Percentiles rank a stretch among this genome's conserved stretches.
Conservation (phyloP, 169 alveolate species). For the Hepatocystis sp. region DNA sequence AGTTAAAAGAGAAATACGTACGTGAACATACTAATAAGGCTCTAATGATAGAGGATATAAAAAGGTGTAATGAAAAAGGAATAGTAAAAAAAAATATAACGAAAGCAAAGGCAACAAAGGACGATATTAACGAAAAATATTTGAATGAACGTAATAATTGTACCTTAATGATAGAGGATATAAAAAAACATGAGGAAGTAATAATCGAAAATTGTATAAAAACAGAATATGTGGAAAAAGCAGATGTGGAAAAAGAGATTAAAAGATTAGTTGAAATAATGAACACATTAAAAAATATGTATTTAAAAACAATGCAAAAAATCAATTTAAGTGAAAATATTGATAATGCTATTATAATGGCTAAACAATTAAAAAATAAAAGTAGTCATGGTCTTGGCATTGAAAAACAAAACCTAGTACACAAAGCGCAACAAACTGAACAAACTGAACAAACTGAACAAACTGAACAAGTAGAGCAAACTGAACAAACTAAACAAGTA, state of each 20-base stretch:
- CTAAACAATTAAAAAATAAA: slow-evolving; percentile 1
- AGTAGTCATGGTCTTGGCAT: background rate
- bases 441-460: background rate
- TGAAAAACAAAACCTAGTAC: background rate
- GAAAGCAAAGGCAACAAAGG: background rate
- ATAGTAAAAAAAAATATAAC: background rate
- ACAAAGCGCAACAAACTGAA: background rate
- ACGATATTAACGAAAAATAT: background rate
- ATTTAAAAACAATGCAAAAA: slow-evolving; percentile 20
- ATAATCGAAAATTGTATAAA: too few relatives aligned
- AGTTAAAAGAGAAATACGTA: too few relatives aligned
- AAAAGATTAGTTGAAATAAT: slow-evolving; percentile 40
- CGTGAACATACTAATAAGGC: too few relatives aligned
- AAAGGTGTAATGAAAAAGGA: background rate
- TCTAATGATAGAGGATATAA: background rate
- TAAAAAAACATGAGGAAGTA: too few relatives aligned
- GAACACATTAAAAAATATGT: slow-evolving; percentile 15
- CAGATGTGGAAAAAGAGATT: slow-evolving; percentile 23
- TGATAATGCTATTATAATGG: slow-evolving; percentile 7
- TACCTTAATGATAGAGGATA: background rate
- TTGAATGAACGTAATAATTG: background rate
- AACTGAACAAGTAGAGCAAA: too few relatives aligned
- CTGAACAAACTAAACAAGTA: too few relatives aligned
- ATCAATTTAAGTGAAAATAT: background rate
- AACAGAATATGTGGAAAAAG: too few relatives aligned